Evolutionary conservation across 1,139 yeast genomes (phyloP).

Genomic region (Meyerozyma carpophila): DNA sequence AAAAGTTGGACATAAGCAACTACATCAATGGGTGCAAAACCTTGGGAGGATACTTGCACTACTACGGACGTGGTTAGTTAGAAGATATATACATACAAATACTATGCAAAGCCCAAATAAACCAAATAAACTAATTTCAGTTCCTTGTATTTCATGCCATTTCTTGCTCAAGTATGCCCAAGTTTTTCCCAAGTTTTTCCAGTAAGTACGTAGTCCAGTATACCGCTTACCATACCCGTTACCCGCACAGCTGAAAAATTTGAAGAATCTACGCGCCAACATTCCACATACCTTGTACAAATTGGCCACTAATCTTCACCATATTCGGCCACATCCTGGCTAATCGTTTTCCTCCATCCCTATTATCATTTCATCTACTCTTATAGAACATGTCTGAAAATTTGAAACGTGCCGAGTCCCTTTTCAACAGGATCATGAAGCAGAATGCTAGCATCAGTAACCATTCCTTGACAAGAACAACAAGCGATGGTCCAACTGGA

Average conservation of each 20-base stretch:
- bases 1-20: slow-evolving; percentile 83
- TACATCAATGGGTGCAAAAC: slow-evolving; percentile 93
- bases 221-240: not conserved
- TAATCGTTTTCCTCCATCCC: not conserved
- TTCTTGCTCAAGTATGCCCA: too few relatives aligned
- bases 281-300: not conserved
- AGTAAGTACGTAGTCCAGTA: too few relatives aligned
- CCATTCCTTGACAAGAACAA: slow-evolving; percentile 2
- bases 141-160: too few relatives aligned
- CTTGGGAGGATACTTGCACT: slow-evolving; percentile 89
- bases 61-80: slow-evolving; percentile 46
- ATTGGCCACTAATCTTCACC: not conserved
- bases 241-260: not conserved
- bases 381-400: slow-evolving; percentile 36
- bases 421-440: slow-evolving; percentile 46
- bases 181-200: too few relatives aligned
- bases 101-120: not conserved
- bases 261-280: not conserved
- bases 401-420: slow-evolving; percentile 45
- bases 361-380: not conserved
- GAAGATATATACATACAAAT: not conserved
- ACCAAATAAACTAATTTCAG: too few relatives aligned
- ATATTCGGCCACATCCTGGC: not conserved
- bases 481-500: not conserved
- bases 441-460: slow-evolving; percentile 17